phyloP scores from a whole-genome alignment of 2,329 filamentous ascomycete species.

The Colletotrichum sp. region DNA sequence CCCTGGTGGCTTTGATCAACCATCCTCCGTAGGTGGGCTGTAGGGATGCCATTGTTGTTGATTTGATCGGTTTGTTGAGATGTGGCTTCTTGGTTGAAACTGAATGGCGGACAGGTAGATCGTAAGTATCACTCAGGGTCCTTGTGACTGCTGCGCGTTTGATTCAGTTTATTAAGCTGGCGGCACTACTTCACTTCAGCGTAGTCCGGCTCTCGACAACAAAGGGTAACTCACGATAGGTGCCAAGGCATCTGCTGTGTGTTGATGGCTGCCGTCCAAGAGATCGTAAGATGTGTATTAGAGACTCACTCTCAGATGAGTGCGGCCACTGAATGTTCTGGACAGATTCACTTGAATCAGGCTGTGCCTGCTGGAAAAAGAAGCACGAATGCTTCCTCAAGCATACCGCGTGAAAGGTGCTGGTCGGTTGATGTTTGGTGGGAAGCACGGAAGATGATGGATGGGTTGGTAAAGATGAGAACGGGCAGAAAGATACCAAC shows the following conservation, averaged over 20 bases:
- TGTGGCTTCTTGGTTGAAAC: background rate
- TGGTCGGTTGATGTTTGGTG: background rate
- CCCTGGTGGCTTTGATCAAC: constrained; percentile 31
- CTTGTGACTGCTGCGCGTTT: background rate
- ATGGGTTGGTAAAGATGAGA: background rate
- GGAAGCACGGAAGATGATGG: background rate
- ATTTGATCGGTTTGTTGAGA: background rate
- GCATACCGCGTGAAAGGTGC: background rate
- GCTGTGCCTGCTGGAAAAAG: background rate
- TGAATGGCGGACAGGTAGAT: background rate
- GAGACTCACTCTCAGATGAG: background rate
- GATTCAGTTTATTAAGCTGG: background rate
- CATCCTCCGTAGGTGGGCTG: background rate
- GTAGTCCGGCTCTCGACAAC: background rate
- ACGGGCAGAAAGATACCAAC: background rate
- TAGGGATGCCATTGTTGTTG: background rate
- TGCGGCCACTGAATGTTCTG: background rate
- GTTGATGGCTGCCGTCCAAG: background rate
- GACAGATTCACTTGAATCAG: background rate
- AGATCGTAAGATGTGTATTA: background rate
- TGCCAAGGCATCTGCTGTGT: background rate
- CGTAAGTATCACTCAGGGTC: background rate
- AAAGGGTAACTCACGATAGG: background rate
- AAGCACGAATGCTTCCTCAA: background rate
- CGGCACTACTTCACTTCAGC: background rate